phyloP scores from a whole-genome alignment of 225 moss, liverwort and hornwort genomes.

The Asterella californica region DNA sequence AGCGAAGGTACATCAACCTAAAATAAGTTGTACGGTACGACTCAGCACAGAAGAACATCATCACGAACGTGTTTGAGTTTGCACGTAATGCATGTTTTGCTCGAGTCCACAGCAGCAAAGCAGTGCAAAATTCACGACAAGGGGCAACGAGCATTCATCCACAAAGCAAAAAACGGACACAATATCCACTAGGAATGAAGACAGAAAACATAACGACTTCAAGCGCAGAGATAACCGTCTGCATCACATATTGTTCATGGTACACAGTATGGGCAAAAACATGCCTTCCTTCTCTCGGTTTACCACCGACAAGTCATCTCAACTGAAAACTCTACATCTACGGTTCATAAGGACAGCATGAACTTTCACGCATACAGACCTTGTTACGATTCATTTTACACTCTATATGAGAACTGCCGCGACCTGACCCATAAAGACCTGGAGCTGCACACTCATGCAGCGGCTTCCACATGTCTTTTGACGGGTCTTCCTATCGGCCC shows the following conservation, averaged over 20 bases:
- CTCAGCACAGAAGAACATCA: no score
- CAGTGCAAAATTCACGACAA: no score
- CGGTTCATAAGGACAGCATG: conserved; percentile 35
- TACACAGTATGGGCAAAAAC: conserved; percentile 50
- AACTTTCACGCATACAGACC: conserved; percentile 46
- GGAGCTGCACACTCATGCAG: conserved; percentile 42
- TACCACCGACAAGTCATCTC: conserved; percentile 39
- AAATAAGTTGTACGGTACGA: no score
- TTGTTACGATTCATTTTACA: conserved; percentile 43
- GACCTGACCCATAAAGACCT: conserved; percentile 24
- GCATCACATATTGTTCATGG: conserved; percentile 42
- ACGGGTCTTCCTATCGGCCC: conserved; percentile 94
- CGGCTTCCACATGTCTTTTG: conserved; percentile 90
- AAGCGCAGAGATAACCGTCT: conserved; percentile 17
- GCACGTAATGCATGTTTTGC: no score
- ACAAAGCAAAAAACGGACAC: not conserved
- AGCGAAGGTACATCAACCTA: no score
- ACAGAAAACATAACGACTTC: conserved; percentile 11
- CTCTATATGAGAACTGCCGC: conserved; percentile 47
- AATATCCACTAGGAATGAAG: not conserved
- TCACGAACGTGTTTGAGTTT: no score
- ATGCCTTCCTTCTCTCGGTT: conserved; percentile 25
- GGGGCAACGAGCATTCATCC: no score
- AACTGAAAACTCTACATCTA: conserved; percentile 50
- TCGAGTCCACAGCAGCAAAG: no score